Evolutionary conservation across 1,284 basidiomycete genomes (phyloP), one percentile per base, ranked within the genome.

Genomic region (Takashimella tepidaria): DNA sequence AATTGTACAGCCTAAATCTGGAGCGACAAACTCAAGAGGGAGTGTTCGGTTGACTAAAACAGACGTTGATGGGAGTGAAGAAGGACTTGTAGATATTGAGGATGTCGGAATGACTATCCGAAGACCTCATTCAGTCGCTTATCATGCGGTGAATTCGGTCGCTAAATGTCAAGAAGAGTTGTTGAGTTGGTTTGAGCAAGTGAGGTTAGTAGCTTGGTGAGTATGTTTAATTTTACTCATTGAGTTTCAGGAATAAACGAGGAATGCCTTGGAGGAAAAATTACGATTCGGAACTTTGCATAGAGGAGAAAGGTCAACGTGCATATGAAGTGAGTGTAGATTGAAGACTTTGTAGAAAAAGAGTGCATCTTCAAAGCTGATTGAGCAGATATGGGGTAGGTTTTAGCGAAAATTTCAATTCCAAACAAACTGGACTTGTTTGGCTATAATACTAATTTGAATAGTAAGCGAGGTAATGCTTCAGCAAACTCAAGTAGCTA

Each of bases 391-490:
- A 20, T 67, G 62, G 62, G 64, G 65, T 67, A 44, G 31, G 62
- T 23, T 20, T 12, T n/a, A 10, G 21, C 24, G n/a, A n/a, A n/a
- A n/a, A n/a, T n/a, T n/a, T 37, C 31, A 37, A 8, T 37, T n/a
- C 27, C 27, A n/a, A 12, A 2, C 40, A n/a, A 19, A 3, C 22
- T 27, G 12, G 11, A 13, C 11, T 40, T 41, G 10, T 3, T 37
- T 19, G 24, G 19, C 37, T 12, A 27, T n/a, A n/a, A n/a, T n/a
- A n/a, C n/a, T n/a, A n/a, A n/a, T n/a, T n/a, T n/a, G n/a, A n/a
- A 54, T 46, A 45, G 73, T 96, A 44, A 89, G 87, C 11, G 92
- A 97, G 73, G 87, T 97, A 59, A 98, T 98, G 95, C 81, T 97
- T 5, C 95, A 98, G 71, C 95, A 98, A 73, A 98, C 95, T 0